Evolutionary conservation across 2,329 filamentous ascomycete genomes (phyloP).

Genomic region (Claviceps sp.): DNA sequence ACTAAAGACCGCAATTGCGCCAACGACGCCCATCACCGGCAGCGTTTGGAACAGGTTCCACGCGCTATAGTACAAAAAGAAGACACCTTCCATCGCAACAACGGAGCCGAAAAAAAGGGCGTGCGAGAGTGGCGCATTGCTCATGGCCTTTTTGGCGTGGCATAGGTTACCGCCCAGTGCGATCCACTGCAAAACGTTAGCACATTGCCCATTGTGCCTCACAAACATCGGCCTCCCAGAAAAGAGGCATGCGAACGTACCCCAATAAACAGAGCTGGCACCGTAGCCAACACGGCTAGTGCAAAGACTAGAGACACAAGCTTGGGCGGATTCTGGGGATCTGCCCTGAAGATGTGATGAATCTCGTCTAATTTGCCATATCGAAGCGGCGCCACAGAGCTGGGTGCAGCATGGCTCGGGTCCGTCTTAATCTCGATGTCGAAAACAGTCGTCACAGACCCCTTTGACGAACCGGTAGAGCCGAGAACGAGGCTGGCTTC

Average conservation of each 20-base stretch:
- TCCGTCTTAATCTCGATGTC: slow-evolving; percentile 55
- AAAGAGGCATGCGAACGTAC: slow-evolving; percentile 28
- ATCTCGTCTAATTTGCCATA: slow-evolving; percentile 80
- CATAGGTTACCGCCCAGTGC: slow-evolving; percentile 69
- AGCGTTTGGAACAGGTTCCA: slow-evolving; percentile 90
- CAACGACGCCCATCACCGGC: slow-evolving; percentile 56
- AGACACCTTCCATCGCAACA: slow-evolving; percentile 75
- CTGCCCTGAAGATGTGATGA: slow-evolving; percentile 74
- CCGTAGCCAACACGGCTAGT: slow-evolving; percentile 54
- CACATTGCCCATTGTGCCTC: background rate
- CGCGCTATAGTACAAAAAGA: slow-evolving; percentile 84
- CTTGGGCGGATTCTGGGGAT: slow-evolving; percentile 68
- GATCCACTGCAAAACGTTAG: slow-evolving; percentile 51
- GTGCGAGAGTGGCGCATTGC: slow-evolving; percentile 68
- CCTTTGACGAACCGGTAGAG: slow-evolving; percentile 65
- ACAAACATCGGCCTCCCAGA: too few species aligned
- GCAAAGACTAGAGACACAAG: slow-evolving; percentile 69
- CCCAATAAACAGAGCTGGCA: slow-evolving; percentile 59
- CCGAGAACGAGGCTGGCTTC: slow-evolving; percentile 72
- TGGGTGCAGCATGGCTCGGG: slow-evolving; percentile 42
- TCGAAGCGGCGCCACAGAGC: slow-evolving; percentile 56
- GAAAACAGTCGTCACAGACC: slow-evolving; percentile 59
- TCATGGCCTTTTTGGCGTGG: slow-evolving; percentile 64
- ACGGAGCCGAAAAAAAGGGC: slow-evolving; percentile 77
- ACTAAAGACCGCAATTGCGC: slow-evolving; percentile 64